Percentiles rank a stretch among this genome's conserved stretches.
These are phyloP conservation scores for Geotrichum aggregatum DNA, from an alignment of 1,139 yeast species.

Conservation along the genomic window DNA sequence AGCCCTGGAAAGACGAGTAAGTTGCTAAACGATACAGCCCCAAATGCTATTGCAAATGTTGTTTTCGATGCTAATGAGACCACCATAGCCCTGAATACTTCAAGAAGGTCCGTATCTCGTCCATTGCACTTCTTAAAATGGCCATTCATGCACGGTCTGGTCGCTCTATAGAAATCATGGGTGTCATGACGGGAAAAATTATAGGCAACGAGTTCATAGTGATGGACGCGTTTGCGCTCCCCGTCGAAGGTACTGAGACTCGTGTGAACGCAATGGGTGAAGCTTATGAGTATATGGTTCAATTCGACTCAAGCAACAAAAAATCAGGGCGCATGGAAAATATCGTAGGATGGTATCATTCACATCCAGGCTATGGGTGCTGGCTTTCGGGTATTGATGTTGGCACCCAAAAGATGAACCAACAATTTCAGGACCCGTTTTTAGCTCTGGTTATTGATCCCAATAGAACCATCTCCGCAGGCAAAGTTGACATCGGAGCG, in stretches of 20 bases:
- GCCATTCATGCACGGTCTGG: slow-evolving; percentile 78
- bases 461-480: slow-evolving; percentile 57
- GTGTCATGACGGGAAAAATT: slow-evolving; percentile 81
- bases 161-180: slow-evolving; percentile 92
- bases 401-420: slow-evolving; percentile 78
- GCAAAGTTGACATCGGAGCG: slow-evolving; percentile 83
- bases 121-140: slow-evolving; percentile 77
- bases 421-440: slow-evolving; percentile 85
- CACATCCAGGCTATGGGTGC: slow-evolving; percentile 99
- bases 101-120: slow-evolving; percentile 61
- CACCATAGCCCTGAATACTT: slow-evolving; percentile 51
- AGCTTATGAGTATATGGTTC: slow-evolving; percentile 93
- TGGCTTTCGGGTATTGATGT: slow-evolving; percentile 91
- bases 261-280: slow-evolving; percentile 92
- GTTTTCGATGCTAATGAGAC: slow-evolving; percentile 20
- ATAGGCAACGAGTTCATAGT: slow-evolving; percentile 58
- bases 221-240: slow-evolving; percentile 78
- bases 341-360: slow-evolving; percentile 84
- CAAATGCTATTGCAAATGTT: neutral
- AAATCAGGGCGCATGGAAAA: slow-evolving; percentile 51
- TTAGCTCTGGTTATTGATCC: slow-evolving; percentile 89
- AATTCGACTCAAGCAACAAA: slow-evolving; percentile 61
- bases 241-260: slow-evolving; percentile 95
- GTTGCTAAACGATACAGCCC: slow-evolving; percentile 15
- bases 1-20: slow-evolving; percentile 47